A percentile compares a stretch with the other conserved stretches of the same genome.
Evolutionary conservation across 1,284 basidiomycete genomes (phyloP).

Genomic region (Cryptococcus sp.): DNA sequence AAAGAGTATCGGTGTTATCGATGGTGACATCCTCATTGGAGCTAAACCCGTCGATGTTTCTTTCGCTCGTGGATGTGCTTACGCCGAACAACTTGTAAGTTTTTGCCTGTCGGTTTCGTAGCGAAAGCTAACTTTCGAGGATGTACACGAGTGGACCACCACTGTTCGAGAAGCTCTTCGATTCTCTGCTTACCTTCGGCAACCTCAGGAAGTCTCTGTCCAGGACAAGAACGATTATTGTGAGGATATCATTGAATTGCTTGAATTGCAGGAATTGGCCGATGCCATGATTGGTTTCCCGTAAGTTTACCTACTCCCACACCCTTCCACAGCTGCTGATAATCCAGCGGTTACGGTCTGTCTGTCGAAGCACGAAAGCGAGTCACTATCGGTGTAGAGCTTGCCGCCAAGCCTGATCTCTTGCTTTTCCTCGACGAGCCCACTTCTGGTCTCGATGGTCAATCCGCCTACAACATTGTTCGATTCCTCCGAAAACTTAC

Average conservation of each 20-base stretch:
- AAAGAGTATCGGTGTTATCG: conserved; percentile 53
- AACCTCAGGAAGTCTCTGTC: conserved; percentile 51
- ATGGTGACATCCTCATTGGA: conserved; percentile 53
- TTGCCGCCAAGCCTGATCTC: conserved; percentile 57
- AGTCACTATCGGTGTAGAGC: conserved; percentile 59
- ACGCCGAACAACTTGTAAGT: conserved; percentile 64
- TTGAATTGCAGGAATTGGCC: conserved; percentile 53
- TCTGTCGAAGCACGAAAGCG: conserved; percentile 56
- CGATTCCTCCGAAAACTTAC: conserved; percentile 52
- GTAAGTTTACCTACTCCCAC: conserved; percentile 28
- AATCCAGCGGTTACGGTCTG: conserved; percentile 50
- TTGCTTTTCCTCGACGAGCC: conserved; percentile 57
- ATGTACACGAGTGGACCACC: conserved; percentile 79
- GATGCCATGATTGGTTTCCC: conserved; percentile 51
- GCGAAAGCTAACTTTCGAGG: conserved; percentile 43
- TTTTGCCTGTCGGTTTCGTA: conserved; percentile 3
- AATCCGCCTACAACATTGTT: conserved; percentile 57
- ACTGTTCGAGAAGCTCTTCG: conserved; percentile 58
- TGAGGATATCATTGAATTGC: conserved; percentile 54
- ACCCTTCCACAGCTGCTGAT: background rate
- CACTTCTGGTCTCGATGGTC: conserved; percentile 57
- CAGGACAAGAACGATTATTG: conserved; percentile 55
- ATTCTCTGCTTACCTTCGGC: conserved; percentile 58
- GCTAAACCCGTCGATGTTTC: conserved; percentile 51
- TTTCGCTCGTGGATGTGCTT: conserved; percentile 53